Evolutionary conservation across 2,329 filamentous ascomycete species (phyloP).

Genomic region (Emergomyces africanus): DNA sequence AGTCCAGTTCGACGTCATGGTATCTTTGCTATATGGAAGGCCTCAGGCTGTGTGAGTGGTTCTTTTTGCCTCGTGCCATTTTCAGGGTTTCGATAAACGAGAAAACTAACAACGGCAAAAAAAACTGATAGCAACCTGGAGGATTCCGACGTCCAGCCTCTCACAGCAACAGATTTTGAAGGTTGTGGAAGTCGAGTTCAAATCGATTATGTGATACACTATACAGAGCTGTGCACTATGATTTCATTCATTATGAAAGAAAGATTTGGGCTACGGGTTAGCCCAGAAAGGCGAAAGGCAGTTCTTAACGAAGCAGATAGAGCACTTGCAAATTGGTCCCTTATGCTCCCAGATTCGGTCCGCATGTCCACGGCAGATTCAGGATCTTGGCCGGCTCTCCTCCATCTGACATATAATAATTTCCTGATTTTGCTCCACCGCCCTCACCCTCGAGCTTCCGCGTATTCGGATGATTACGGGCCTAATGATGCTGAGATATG

Average conservation of each 20-base stretch:
- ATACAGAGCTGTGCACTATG: conserved; percentile 39
- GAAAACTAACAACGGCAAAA: conserved; percentile 2
- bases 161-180: conserved; percentile 35
- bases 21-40: conserved; percentile 37
- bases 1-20: conserved; percentile 33
- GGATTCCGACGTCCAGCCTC: conserved; percentile 38
- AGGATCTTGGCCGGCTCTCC: conserved; percentile 33
- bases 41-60: conserved; percentile 37
- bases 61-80: neutral
- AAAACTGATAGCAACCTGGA: conserved; percentile 29
- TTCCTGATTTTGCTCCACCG: conserved; percentile 34
- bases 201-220: conserved; percentile 35
- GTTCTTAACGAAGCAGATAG: conserved; percentile 30
- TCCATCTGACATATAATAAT: conserved; percentile 35
- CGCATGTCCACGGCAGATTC: conserved; percentile 29
- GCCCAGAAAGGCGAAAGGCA: conserved; percentile 28
- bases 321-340: conserved; percentile 30
- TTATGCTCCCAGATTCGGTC: conserved; percentile 28
- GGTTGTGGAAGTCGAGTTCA: conserved; percentile 34
- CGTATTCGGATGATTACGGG: conserved; percentile 32
- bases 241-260: conserved; percentile 34
- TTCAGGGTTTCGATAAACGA: neutral
- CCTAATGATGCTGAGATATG: conserved; percentile 35
- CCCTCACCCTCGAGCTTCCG: conserved; percentile 30
- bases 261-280: conserved; percentile 29